Evolutionary conservation across 1,139 yeast species (phyloP).

Genomic region (Pichia sp.): DNA sequence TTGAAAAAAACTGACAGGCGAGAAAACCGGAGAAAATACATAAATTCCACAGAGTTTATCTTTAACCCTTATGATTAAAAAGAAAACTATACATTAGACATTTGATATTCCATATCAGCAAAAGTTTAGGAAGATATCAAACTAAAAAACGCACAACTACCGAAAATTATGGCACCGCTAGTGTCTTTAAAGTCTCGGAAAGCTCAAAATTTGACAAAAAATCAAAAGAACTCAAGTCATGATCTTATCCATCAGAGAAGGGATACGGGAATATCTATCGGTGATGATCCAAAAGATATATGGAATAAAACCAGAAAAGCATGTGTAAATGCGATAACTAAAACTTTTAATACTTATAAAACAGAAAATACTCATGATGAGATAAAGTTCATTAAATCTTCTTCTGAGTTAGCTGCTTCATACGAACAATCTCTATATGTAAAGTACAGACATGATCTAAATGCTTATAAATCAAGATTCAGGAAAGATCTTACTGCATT

Average conservation of each 20-base stretch:
- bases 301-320: conserved; percentile 26
- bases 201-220: neutral
- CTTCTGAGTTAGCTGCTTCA: conserved; percentile 17
- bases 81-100: no score
- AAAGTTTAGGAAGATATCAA: no score
- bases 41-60: no score
- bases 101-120: no score
- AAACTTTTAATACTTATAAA: conserved; percentile 14
- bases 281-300: conserved; percentile 24
- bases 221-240: no score
- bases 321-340: conserved; percentile 19
- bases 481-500: conserved; percentile 29
- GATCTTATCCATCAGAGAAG: no score
- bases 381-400: neutral
- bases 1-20: no score
- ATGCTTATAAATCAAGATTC: conserved; percentile 22
- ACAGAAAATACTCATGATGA: conserved; percentile 4
- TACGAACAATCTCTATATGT: conserved; percentile 23
- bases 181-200: no score
- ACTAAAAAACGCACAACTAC: no score
- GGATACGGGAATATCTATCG: conserved; percentile 15
- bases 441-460: conserved; percentile 15
- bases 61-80: no score
- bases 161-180: no score
- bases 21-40: no score